Base-by-base conservation (phyloP, 2,329 filamentous ascomycete species). In the Cytospora mali region DNA sequence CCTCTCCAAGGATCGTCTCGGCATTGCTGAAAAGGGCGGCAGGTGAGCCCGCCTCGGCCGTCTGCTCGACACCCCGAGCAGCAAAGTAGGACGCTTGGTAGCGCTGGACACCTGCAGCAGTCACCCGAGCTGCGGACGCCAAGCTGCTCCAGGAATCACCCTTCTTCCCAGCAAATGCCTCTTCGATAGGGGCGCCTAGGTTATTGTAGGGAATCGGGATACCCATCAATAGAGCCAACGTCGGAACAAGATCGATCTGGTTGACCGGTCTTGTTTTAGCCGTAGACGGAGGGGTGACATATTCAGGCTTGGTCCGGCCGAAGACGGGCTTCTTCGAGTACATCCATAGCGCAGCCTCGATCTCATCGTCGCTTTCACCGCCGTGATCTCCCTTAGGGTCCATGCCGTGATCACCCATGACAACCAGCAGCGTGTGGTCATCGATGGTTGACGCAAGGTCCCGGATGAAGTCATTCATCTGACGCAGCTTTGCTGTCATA, bases 341-440 rank as follows among this genome's bases (percentile, higher is more conserved):
- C 93, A 99, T 96, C 94, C 95, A 99, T 53, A 99, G 76, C 2
- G 95, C 93, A 61, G 95, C 93, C 75, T 99, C 88, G 7, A 99
- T 86, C 74, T 99, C 95, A 67, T 98, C 93, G 69, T 97, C 92
- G 33, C 94, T 97, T 79, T 99, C 95, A 60, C 95, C 95, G n/a
- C 95, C 95, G 72, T 99, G 95, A 68, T 99, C 95, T 21, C 95
- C 95, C 78, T 99, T 98, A 65, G 85, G 81, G 75, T 99, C 95
- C 95, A 99, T 99, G 13, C 95, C 95, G 72, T 99, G 95, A 73
- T 99, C 95, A n/a, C 95, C 95, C 92, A 99, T 96, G 16, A 99
- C 91, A 23, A 99, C 87, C 39, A 99, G 80, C 25, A 99, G 80
- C 0, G 95, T 99, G 61, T 92, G 80, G 58, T 97, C 90, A 69